These are phyloP conservation scores for Zoysia matrella DNA, from an alignment of 202 grass and related monocot species.

Conservation along the genomic window DNA sequence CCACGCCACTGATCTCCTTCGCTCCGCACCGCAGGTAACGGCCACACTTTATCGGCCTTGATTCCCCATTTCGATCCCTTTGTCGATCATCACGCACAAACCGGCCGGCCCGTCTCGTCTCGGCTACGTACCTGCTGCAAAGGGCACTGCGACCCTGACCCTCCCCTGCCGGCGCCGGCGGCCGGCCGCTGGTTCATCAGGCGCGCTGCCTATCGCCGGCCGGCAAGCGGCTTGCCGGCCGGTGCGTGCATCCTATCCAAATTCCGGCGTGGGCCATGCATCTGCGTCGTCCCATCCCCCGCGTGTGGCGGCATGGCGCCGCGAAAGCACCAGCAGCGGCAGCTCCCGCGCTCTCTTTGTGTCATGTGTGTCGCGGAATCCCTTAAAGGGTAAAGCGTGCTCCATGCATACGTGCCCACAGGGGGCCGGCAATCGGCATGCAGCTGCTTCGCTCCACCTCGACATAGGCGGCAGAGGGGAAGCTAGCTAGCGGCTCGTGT, in stretches of 20 bases:
- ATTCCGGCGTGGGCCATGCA: no score
- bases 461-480: no score
- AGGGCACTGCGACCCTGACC: no score
- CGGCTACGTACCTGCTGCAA: no score
- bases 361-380: conserved; percentile 1
- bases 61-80: not conserved
- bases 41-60: not conserved
- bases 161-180: no score
- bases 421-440: not conserved
- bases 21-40: not conserved
- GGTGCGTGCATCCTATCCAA: no score
- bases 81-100: no score
- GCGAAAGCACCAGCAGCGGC: not conserved
- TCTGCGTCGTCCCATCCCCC: no score
- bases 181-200: not conserved
- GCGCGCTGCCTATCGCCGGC: not conserved
- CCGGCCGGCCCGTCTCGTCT: no score
- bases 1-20: not conserved
- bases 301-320: not conserved
- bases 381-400: not conserved
- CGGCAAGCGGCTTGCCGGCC: not conserved
- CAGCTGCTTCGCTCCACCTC: no score
- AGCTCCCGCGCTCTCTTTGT: not conserved
- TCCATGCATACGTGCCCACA: not conserved
- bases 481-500: not conserved